Base-by-base conservation (phyloP, 768 basidiomycete genomes). In the Tylopilus intermedius region DNA sequence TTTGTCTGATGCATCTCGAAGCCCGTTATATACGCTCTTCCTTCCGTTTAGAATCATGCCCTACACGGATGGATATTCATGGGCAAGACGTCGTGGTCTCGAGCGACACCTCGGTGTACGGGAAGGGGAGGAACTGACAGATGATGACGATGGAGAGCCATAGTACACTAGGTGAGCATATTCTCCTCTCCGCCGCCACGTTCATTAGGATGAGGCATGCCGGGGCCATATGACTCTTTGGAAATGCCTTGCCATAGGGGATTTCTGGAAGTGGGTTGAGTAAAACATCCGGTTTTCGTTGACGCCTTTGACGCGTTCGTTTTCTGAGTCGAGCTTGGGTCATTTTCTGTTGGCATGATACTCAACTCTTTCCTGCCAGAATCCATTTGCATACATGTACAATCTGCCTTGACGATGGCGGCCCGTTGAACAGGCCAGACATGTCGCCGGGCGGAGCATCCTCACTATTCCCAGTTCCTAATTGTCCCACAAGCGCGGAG, bases 201-300 rank as follows among this genome's bases (percentile, higher is more conserved):
- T 26, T 3, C 11, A 1, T 38, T 35, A 7, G 9, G 86, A 88
- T 84, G 86, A 69, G 56, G 41, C 46, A 58, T 49, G 69, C 87
- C 88, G 88, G 87, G 88, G 88, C 88, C 88, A 90, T 83, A 87
- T 82, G 88, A 89, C 82, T 61, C 84, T 85, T 75, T 67, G 71
- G 63, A 68, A 65, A 61, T 56, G n/a, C 42, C 59, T 61, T 54
- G 41, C 58, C 18, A 24, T 10, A 26, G 46, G 51, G 48, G 37
- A 27, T 53, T 57, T 62, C 50, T 33, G 63, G 39, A 66, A 67
- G 65, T 24, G 39, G 66, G 21, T 51, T 61, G 65, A 67, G 49
- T 58, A 48, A 4, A 47, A 32, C 15, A 9, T 33, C 66, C 65
- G 66, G 66, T 38, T 45, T 40, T 37, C 51, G 24, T 35, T 32